phyloP scores from a whole-genome alignment of 2,329 filamentous ascomycete species.

The Magnaporthales sp. region DNA sequence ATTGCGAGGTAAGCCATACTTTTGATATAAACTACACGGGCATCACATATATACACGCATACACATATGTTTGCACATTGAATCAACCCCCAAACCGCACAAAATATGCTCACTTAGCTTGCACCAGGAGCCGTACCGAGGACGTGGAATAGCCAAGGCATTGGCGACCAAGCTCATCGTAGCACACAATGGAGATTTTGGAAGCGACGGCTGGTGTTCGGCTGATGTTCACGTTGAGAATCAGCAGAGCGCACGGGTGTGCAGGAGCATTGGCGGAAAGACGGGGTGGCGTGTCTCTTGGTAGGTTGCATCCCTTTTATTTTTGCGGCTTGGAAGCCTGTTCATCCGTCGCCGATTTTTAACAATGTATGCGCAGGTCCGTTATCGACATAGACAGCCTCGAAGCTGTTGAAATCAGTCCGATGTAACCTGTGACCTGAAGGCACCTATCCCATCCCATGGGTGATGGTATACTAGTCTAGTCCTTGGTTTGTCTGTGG shows the following conservation, averaged over 20 bases:
- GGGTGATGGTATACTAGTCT: background rate
- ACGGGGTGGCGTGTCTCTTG: slow-evolving; percentile 50
- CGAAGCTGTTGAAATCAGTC: background rate
- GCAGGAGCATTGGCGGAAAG: slow-evolving; percentile 50
- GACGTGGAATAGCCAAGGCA: slow-evolving; percentile 53
- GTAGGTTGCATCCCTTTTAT: slow-evolving; percentile 21
- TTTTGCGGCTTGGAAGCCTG: background rate
- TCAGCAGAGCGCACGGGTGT: slow-evolving; percentile 50
- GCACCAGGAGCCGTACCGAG: slow-evolving; percentile 39
- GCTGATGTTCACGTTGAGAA: slow-evolving; percentile 59
- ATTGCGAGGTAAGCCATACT: slow-evolving; percentile 37
- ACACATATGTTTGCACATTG: too few relatives aligned
- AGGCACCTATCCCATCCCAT: background rate
- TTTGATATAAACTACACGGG: background rate
- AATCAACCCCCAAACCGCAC: too few relatives aligned
- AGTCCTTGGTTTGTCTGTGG: slow-evolving; percentile 53
- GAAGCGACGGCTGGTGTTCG: slow-evolving; percentile 42
- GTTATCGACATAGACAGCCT: slow-evolving; percentile 14
- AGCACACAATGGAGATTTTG: slow-evolving; percentile 34
- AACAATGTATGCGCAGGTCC: slow-evolving; percentile 9
- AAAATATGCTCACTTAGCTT: background rate
- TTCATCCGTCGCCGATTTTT: background rate
- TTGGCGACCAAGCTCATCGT: slow-evolving; percentile 50
- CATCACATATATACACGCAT: too few relatives aligned
- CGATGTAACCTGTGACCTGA: background rate